Percentiles rank a stretch among this genome's conserved stretches.
Evolutionary conservation across 345 rosid genomes (phyloP).

Genomic region (Brassica carinata): DNA sequence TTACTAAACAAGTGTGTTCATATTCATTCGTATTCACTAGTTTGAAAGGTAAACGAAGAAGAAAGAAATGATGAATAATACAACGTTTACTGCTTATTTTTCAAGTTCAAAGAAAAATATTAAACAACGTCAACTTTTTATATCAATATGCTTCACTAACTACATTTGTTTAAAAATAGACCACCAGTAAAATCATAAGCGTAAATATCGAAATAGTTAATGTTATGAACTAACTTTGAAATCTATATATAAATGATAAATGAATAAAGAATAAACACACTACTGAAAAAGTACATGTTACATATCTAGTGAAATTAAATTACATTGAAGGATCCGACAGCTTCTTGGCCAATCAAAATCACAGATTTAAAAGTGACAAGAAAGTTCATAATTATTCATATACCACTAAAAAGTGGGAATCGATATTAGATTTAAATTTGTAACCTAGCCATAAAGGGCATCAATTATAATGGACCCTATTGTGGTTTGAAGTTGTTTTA

Average conservation of each 20-base stretch:
- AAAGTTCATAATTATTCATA: conserved; percentile 24
- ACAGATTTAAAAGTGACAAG: conserved; percentile 18
- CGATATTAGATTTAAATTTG: conserved; percentile 23
- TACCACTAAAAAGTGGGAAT: conserved; percentile 21
- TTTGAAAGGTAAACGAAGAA: neutral
- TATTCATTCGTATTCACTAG: neutral
- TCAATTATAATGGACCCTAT: conserved; percentile 32
- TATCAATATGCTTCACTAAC: neutral
- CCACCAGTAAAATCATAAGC: conserved; percentile 16
- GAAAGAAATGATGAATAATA: neutral
- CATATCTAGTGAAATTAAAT: neutral
- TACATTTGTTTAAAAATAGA: neutral
- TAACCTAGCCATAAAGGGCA: conserved; percentile 32
- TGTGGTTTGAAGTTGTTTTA: conserved; percentile 20
- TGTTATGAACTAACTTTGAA: neutral
- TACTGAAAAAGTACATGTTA: neutral
- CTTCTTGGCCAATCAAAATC: conserved; percentile 32
- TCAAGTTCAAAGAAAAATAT: neutral
- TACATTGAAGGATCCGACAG: conserved; percentile 33
- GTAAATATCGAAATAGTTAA: neutral
- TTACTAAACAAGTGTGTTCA: neutral
- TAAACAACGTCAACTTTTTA: neutral
- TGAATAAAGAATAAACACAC: neutral
- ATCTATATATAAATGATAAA: neutral
- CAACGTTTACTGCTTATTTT: neutral